Percentiles rank a stretch among this genome's conserved stretches.
phyloP scores from a whole-genome alignment of 805 yeast species.

The Sugiyamaella americana region DNA sequence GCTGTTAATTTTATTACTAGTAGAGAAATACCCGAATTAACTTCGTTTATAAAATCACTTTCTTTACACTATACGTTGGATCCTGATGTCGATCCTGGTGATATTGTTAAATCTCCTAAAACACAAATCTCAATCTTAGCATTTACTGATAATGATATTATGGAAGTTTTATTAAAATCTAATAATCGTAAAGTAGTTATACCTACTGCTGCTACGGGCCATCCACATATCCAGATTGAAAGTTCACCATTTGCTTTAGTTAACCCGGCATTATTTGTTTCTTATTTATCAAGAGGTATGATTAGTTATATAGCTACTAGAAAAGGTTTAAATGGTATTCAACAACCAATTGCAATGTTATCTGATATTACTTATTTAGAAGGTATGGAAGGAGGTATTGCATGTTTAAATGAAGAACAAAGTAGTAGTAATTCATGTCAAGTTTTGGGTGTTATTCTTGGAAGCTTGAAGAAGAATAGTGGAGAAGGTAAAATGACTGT shows the following conservation, averaged over 20 bases:
- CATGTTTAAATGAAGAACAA: background rate
- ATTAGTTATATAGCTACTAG: conserved; percentile 18
- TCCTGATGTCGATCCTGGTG: conserved; percentile 3
- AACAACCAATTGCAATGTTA: conserved; percentile 17
- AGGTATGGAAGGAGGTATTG: conserved; percentile 34
- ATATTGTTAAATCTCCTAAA: background rate
- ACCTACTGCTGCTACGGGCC: background rate
- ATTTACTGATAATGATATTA: background rate
- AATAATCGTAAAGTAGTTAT: background rate
- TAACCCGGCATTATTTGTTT: conserved; percentile 32
- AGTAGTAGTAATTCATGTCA: background rate
- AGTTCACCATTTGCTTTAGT: conserved; percentile 32
- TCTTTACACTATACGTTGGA: background rate
- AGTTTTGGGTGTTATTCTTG: conserved; percentile 28
- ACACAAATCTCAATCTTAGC: conserved; percentile 4
- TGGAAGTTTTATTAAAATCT: conserved; percentile 3
- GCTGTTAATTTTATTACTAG: conserved; percentile 4
- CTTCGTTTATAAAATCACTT: background rate
- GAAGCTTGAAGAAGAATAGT: conserved; percentile 22
- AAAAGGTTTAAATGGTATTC: conserved; percentile 7
- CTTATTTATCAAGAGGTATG: conserved; percentile 27
- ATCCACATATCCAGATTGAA: conserved; percentile 13
- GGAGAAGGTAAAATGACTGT: conserved; percentile 31
- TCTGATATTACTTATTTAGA: conserved; percentile 31
- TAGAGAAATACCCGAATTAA: background rate